A percentile compares a stretch with the other conserved stretches of the same genome.
Evolutionary conservation across 139 green algal genomes (phyloP).

Genomic region (Asterochloris erici): DNA sequence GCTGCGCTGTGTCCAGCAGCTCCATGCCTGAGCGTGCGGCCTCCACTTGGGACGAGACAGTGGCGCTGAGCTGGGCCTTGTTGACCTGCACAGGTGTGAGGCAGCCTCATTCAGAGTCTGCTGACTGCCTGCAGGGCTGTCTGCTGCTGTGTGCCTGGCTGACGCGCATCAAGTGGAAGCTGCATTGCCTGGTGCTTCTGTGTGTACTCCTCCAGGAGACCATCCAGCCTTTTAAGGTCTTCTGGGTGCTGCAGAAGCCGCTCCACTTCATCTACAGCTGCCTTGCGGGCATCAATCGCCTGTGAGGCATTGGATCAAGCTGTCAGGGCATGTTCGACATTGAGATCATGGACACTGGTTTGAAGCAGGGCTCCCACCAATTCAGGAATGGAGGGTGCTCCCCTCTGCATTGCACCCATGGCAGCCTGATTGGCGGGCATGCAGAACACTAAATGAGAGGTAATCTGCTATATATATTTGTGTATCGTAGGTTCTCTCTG

Average conservation of each 20-base stretch:
- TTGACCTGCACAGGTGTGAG: constrained; percentile 23
- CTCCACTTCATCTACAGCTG: constrained; percentile 40
- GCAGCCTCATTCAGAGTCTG: background rate
- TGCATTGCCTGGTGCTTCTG: constrained; percentile 29
- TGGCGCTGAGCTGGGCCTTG: constrained; percentile 49
- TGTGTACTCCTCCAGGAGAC: constrained; percentile 46
- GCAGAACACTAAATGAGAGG: no score
- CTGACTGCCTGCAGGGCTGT: background rate
- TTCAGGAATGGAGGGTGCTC: no score
- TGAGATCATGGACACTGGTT: no score
- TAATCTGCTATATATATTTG: no score
- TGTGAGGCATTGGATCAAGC: constrained; percentile 2
- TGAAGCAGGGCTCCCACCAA: no score
- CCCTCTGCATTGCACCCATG: no score
- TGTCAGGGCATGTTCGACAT: no score
- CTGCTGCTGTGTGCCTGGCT: background rate
- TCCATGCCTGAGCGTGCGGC: constrained; percentile 53
- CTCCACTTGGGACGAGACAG: constrained; percentile 60
- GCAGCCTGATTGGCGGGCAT: no score
- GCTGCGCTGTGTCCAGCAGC: constrained; percentile 58
- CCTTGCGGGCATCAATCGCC: constrained; percentile 32
- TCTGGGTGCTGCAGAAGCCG: constrained; percentile 57
- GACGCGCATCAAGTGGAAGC: background rate
- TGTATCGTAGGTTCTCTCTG: no score
- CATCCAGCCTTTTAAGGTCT: constrained; percentile 46